Evolutionary conservation across 176 grass and related monocot genomes (phyloP), one percentile per base, ranked within the genome.

Genomic region (Musa acuminata): DNA sequence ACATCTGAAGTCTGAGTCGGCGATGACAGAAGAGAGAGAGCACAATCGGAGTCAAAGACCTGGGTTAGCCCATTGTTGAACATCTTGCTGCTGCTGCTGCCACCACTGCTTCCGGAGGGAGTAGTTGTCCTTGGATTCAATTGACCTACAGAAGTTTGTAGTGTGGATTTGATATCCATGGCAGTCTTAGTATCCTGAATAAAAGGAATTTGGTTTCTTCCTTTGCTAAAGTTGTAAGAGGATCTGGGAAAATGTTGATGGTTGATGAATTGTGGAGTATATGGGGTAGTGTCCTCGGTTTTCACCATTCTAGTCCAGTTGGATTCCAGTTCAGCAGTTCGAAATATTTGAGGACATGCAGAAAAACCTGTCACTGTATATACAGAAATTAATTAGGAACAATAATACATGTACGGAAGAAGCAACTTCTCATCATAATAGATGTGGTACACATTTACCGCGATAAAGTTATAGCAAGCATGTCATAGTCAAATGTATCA

Each of bases 11-110:
- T 82, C 22, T 75, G 82, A 57, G 79, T 76, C 9, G 77, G 90
- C 55, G 70, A 82, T 93, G 90, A 93, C 90, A 93, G 90, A 93
- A 89, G 90, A 93, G 90, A 93, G 90, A 87, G 90, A 93, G 87
- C 90, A 93, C 90, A 89, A 72, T 80, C 80, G 23, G 75, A 77
- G 72, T 80, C 55, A 58, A 79, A 75, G 66, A 83, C 66, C 62
- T 75, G 84, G 29, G 69, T 84, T 77, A 84, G 82, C 70, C 78
- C 13, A 8, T 72, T 21, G 14, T 77, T 82, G 58, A 86, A 87
- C 73, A 83, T 70, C 71, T 80, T 79, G 82, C 70, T 82, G 64
- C 81, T 89, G 74, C 76, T 86, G 82, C 70, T 79, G 64, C 81
- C 85, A 70, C 76, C 87, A 80, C 69, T 91, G 84, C 90, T 87